phyloP scores from a whole-genome alignment of 129 eudicot species.

The Flaveria trinervia region DNA sequence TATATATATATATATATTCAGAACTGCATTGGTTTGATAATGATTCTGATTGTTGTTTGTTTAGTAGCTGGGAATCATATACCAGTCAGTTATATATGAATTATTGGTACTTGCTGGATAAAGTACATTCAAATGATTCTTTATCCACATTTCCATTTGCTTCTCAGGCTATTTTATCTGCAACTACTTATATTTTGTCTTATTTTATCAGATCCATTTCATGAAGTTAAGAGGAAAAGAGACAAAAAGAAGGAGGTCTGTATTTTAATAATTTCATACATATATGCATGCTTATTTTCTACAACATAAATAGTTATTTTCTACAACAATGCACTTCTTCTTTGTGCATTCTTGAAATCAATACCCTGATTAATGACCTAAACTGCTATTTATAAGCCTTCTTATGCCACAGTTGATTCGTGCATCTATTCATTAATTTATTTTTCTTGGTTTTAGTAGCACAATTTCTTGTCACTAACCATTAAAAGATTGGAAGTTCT shows the following conservation, averaged over 20 bases:
- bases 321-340: background rate
- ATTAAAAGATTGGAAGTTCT: background rate
- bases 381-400: background rate
- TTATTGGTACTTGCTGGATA: background rate
- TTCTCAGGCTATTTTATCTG: background rate
- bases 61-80: background rate
- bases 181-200: constrained; percentile 18
- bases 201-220: constrained; percentile 62
- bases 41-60: background rate
- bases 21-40: background rate
- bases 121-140: background rate
- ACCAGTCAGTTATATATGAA: background rate
- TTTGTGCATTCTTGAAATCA: background rate
- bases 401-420: background rate
- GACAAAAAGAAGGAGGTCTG: constrained; percentile 78
- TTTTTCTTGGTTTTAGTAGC: background rate
- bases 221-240: constrained; percentile 82
- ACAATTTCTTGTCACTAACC: background rate
- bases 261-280: background rate
- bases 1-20: too few species aligned
- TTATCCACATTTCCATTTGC: background rate
- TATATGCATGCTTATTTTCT: background rate
- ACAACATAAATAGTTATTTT: background rate
- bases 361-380: constrained; percentile 14
- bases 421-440: background rate